Base-by-base conservation (phyloP, 208 protist genomes). In the Lotmaria passim region DNA sequence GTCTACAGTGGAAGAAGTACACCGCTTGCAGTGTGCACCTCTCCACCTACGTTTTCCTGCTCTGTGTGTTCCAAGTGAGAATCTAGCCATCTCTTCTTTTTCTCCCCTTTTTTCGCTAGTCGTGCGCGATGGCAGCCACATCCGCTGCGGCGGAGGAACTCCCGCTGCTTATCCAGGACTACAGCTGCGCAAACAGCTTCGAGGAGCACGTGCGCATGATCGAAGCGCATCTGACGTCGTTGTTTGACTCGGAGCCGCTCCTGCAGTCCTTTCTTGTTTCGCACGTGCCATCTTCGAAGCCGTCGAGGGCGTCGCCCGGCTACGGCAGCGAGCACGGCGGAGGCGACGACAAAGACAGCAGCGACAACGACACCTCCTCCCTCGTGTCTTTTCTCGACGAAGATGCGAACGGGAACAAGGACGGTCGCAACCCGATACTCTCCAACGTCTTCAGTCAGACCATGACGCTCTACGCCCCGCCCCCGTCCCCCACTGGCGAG, bases 81-180 rank as follows among this genome's bases (percentile, higher is more conserved):
- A 5, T 23, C 23, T 44, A 23, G 24, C 43, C 4, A 17, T 7
- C 11, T n/a, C 7, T n/a, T 47, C 19, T 21, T 47, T 21, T 15
- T 47, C 19, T 23, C 2, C 24, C 6, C 43, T 47, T n/a, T 17
- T 5, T 8, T 33, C n/a, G 1, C 17, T 14, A 43, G 15, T 3
- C 4, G 5, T 19, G 41, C 55, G 31, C 33, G 24, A 57, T 57
- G 61, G 48, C 46, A 2, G 5, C 61, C 23, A 0, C 63, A 7
- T 7, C 63, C 14, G 66, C 46, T 7, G 30, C 55, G 0, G 67
- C 69, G 14, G 75, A 86, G 53, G 87, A 90, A 50, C 70, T 85
- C 24, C 85, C 88, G 23, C 79, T 93, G 23, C 82, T 85, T 46
- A 90, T 93, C 63, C 69, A 83, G 28, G 88, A 93, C 70, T 93